Evolutionary conservation across 2,329 filamentous ascomycete species (phyloP).

Genomic region (Penicillium sp.): DNA sequence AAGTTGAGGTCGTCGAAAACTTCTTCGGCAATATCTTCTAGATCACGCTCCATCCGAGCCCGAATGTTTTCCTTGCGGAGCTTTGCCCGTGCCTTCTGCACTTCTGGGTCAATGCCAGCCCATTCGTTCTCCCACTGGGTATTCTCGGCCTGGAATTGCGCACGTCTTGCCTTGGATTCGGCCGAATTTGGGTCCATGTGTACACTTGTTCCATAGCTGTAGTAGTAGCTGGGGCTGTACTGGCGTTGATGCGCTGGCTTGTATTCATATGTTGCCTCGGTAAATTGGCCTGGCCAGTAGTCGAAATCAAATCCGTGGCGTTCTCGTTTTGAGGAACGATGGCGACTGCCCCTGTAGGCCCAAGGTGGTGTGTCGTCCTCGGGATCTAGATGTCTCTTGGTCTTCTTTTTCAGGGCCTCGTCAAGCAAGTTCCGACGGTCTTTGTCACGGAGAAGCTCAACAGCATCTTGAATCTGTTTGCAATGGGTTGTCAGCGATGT

Average conservation of each 20-base stretch:
- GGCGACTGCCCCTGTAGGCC: background rate
- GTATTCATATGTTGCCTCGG: background rate
- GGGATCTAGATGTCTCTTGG: background rate
- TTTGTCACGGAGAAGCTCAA: slow-evolving; percentile 35
- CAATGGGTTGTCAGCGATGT: background rate
- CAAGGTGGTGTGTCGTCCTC: background rate
- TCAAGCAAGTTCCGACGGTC: slow-evolving; percentile 19
- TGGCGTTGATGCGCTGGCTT: background rate
- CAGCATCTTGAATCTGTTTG: slow-evolving; percentile 33
- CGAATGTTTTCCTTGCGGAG: slow-evolving; percentile 13
- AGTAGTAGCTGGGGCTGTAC: slow-evolving; percentile 22
- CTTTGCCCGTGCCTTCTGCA: slow-evolving; percentile 5
- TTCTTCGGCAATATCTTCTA: background rate
- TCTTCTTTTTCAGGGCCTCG: background rate
- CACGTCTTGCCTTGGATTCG: slow-evolving; percentile 22
- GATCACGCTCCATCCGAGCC: slow-evolving; percentile 12
- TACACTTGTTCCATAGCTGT: slow-evolving; percentile 29
- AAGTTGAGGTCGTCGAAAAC: background rate
- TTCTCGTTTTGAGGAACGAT: background rate
- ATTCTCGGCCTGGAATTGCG: slow-evolving; percentile 4
- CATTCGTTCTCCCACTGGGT: slow-evolving; percentile 10
- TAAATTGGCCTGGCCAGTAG: background rate
- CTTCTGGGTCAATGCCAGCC: slow-evolving; percentile 6
- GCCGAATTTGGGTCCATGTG: slow-evolving; percentile 30
- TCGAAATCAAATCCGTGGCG: background rate